Percentiles rank a stretch among this genome's conserved stretches.
phyloP scores from a whole-genome alignment of 768 basidiomycete genomes.

The Leucocoprinus sp. region DNA sequence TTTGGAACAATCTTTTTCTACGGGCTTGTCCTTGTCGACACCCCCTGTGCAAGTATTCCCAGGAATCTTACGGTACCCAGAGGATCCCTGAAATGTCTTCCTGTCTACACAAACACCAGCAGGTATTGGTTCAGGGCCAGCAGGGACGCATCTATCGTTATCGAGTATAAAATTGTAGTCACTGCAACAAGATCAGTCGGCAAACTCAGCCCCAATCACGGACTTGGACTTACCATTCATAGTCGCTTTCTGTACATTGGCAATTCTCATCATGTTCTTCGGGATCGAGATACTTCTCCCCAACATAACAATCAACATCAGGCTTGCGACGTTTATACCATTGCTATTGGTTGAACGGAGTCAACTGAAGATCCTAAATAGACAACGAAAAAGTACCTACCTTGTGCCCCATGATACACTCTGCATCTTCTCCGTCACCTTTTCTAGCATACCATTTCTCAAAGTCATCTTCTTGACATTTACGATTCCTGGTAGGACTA shows the following conservation, averaged over 20 bases:
- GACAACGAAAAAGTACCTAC: constrained; percentile 30
- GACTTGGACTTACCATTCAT: constrained; percentile 64
- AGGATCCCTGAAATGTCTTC: constrained; percentile 76
- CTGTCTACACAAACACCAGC: constrained; percentile 57
- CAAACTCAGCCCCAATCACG: background rate
- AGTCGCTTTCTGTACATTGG: constrained; percentile 79
- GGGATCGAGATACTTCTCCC: constrained; percentile 84
- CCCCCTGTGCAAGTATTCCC: constrained; percentile 85
- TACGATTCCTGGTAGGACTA: constrained; percentile 48
- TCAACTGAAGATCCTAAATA: background rate
- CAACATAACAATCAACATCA: constrained; percentile 82
- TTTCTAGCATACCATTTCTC: constrained; percentile 84
- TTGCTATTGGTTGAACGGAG: constrained; percentile 49
- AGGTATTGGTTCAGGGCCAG: constrained; percentile 83
- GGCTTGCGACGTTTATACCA: constrained; percentile 85
- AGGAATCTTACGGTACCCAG: constrained; percentile 87
- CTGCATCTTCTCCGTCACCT: constrained; percentile 46
- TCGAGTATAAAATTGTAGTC: constrained; percentile 86
- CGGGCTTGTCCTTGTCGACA: constrained; percentile 54
- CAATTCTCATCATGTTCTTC: constrained; percentile 78
- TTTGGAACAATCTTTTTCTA: constrained; percentile 70
- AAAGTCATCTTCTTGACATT: constrained; percentile 68
- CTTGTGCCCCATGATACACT: constrained; percentile 95
- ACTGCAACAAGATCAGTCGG: constrained; percentile 28
- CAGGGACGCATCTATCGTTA: constrained; percentile 68